Percentiles rank a stretch among this genome's conserved stretches.
phyloP scores from a whole-genome alignment of 345 rosid species.

The Trapa incisa region DNA sequence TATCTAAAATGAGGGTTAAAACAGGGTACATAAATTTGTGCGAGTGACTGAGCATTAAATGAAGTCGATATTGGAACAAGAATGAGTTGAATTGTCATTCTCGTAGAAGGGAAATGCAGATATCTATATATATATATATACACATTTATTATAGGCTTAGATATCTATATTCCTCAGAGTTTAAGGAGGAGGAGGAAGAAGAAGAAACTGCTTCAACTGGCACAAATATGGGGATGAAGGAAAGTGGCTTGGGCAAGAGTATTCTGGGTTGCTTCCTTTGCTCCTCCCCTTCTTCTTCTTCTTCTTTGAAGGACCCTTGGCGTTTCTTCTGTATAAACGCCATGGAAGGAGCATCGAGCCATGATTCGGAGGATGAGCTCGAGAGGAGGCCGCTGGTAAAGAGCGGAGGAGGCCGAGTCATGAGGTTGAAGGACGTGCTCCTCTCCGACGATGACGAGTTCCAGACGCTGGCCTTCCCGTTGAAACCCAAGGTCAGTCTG shows the following conservation, averaged over 20 bases:
- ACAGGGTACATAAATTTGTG: too few species aligned
- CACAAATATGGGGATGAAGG: slow-evolving; percentile 22
- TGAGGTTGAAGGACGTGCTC: slow-evolving; percentile 57
- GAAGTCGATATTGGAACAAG: too few species aligned
- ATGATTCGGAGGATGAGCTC: slow-evolving; percentile 10
- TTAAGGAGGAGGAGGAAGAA: neutral
- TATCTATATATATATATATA: too few species aligned
- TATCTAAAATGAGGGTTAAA: too few species aligned
- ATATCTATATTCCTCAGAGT: too few species aligned
- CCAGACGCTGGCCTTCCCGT: slow-evolving; percentile 71
- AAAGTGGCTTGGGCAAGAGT: slow-evolving; percentile 15
- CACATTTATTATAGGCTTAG: too few species aligned
- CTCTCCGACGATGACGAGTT: slow-evolving; percentile 15
- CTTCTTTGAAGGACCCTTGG: neutral
- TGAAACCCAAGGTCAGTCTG: slow-evolving; percentile 63
- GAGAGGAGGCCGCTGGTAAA: slow-evolving; percentile 27
- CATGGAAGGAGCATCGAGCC: slow-evolving; percentile 8
- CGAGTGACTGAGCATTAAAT: too few species aligned
- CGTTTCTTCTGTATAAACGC: slow-evolving; percentile 18
- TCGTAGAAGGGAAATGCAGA: too few species aligned
- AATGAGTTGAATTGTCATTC: too few species aligned
- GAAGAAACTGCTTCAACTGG: neutral
- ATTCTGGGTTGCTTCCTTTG: slow-evolving; percentile 20
- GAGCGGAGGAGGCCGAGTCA: slow-evolving; percentile 20
- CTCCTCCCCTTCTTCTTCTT: slow-evolving; percentile 9